phyloP scores from a whole-genome alignment of 129 eudicot species.

The Kitagawia praeruptora region DNA sequence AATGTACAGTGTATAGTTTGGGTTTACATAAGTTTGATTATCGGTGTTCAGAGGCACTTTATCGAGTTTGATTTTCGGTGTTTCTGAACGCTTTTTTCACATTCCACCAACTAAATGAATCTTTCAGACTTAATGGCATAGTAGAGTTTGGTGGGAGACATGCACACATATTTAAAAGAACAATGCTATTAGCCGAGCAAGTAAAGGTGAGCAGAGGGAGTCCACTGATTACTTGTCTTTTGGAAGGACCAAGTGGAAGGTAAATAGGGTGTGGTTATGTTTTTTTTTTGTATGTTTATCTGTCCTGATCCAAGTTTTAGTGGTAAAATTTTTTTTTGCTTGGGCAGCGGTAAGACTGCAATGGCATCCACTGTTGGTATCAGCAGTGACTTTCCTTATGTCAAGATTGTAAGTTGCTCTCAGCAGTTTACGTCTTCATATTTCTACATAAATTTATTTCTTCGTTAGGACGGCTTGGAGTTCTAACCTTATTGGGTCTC shows the following conservation, averaged over 20 bases:
- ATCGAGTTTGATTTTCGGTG: neutral
- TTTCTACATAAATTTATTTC: neutral
- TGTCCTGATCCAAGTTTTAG: neutral
- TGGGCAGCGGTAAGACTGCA: constrained; percentile 95
- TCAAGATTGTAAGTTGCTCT: constrained; percentile 78
- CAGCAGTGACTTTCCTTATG: constrained; percentile 92
- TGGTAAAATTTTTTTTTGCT: neutral
- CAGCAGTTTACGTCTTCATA: neutral
- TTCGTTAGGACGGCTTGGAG: neutral
- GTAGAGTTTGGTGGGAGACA: constrained; percentile 88
- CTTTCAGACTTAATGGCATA: constrained; percentile 84
- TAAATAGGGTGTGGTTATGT: constrained; percentile 10
- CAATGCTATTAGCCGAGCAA: constrained; percentile 92
- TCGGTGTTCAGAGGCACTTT: neutral
- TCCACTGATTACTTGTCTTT: constrained; percentile 81
- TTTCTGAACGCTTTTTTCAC: neutral
- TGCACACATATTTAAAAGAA: constrained; percentile 67
- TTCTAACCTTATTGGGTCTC: neutral
- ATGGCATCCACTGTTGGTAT: constrained; percentile 97
- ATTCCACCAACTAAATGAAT: constrained; percentile 10
- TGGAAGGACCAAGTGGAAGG: constrained; percentile 99
- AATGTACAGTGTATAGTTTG: neutral
- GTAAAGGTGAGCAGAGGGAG: constrained; percentile 94
- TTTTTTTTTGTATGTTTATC: neutral
- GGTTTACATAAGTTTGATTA: neutral